A percentile compares a stretch with the other conserved stretches of the same genome.
phyloP scores from a whole-genome alignment of 495 filamentous ascomycete species.

The Podospora tetraspora region DNA sequence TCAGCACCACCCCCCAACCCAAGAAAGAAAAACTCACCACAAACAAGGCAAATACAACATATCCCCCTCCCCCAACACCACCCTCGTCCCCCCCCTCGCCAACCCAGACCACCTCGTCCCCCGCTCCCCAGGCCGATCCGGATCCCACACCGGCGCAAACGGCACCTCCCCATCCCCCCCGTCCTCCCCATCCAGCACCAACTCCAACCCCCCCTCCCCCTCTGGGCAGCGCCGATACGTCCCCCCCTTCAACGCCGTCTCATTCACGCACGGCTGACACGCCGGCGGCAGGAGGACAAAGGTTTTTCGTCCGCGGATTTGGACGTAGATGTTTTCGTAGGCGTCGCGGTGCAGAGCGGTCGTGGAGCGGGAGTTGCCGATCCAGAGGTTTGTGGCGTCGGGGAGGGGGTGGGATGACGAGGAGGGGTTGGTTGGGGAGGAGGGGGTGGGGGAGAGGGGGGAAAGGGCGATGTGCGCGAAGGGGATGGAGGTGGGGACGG shows the following conservation, averaged over 20 bases:
- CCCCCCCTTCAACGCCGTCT: conserved; percentile 45
- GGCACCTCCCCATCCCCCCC: conserved; percentile 46
- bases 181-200: conserved; percentile 34
- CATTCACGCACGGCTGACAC: conserved; percentile 58
- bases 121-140: conserved; percentile 47
- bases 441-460: conserved; percentile 6
- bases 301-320: conserved; percentile 61
- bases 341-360: conserved; percentile 72
- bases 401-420: conserved; percentile 26
- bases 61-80: conserved; percentile 63
- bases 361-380: conserved; percentile 58
- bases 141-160: conserved; percentile 62
- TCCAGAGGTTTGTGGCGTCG: conserved; percentile 76
- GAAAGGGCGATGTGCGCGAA: conserved; percentile 64
- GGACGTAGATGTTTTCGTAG: conserved; percentile 78
- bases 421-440: conserved; percentile 16
- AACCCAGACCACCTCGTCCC: conserved; percentile 51
- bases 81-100: conserved; percentile 50
- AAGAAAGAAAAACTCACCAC: conserved; percentile 47
- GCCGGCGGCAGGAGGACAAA: conserved; percentile 65
- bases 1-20: not conserved
- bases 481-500: conserved; percentile 52
- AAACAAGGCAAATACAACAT: conserved; percentile 75
- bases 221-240: conserved; percentile 38
- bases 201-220: conserved; percentile 16